Evolutionary conservation across 148 eudicot species (phyloP).

Genomic region (Chenopodium berlandieri): DNA sequence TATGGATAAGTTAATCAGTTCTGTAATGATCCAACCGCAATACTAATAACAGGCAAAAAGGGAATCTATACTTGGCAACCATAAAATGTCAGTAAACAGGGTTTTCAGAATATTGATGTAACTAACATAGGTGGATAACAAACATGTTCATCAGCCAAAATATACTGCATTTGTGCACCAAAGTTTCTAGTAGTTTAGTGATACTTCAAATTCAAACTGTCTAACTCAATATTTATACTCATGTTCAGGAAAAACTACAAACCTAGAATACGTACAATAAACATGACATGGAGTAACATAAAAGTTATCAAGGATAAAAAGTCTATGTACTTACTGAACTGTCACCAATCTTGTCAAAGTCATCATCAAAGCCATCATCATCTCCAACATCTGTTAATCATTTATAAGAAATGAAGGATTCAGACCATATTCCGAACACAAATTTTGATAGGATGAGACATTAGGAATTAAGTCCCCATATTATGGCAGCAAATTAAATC

Average conservation of each 20-base stretch:
- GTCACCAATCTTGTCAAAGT: conserved; percentile 81
- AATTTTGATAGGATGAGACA: not conserved
- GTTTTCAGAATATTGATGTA: not conserved
- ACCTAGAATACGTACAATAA: not conserved
- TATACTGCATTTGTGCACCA: not conserved
- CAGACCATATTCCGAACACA: not conserved
- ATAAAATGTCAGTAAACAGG: not conserved
- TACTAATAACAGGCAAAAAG: not conserved
- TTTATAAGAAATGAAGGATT: not conserved
- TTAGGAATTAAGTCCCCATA: not conserved
- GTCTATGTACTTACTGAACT: conserved; percentile 51
- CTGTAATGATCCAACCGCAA: not conserved
- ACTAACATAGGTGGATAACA: not conserved
- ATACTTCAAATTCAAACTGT: not conserved
- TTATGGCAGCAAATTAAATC: not conserved
- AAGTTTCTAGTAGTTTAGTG: not conserved
- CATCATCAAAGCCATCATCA: conserved; percentile 77
- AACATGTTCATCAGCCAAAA: not conserved
- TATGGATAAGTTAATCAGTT: not conserved
- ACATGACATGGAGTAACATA: not conserved
- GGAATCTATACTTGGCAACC: not conserved
- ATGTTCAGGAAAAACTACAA: not conserved
- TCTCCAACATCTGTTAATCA: conserved; percentile 66
- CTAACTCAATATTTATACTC: not conserved
- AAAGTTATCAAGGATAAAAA: not conserved